Conservation (phyloP, 2,329 filamentous ascomycete species). For the Ceratocystis ficicola region DNA sequence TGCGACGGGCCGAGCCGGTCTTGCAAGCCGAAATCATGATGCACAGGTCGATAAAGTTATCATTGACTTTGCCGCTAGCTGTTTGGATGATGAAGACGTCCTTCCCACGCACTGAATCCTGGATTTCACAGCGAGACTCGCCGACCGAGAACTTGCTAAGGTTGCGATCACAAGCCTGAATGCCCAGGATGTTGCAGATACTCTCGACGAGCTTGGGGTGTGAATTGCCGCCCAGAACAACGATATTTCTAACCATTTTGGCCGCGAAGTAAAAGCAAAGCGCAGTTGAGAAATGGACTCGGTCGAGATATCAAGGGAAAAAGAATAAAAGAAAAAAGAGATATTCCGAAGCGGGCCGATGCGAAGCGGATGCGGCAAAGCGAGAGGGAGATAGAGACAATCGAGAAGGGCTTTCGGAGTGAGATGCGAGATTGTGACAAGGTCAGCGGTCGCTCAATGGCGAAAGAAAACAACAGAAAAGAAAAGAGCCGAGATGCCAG, state of each 20-base stretch:
- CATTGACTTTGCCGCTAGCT: constrained; percentile 84
- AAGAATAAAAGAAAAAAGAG: neutral
- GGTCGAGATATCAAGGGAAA: neutral
- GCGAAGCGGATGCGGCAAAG: constrained; percentile 6
- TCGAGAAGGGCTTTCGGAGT: neutral
- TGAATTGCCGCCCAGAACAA: constrained; percentile 84
- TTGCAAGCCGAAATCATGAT: constrained; percentile 99
- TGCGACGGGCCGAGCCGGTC: constrained; percentile 76
- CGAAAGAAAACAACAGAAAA: neutral
- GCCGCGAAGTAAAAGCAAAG: neutral
- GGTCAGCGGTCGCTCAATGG: neutral
- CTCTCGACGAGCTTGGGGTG: constrained; percentile 77
- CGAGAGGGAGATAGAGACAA: neutral
- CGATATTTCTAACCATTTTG: constrained; percentile 85
- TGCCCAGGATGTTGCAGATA: constrained; percentile 78
- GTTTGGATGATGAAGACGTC: constrained; percentile 99
- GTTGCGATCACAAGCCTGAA: constrained; percentile 72
- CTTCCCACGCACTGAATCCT: constrained; percentile 92
- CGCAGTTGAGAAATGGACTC: neutral
- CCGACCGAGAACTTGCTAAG: constrained; percentile 89
- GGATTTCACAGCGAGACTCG: constrained; percentile 88
- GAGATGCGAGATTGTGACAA: neutral
- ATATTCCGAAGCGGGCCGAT: constrained; percentile 4
- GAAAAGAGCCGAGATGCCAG: neutral
- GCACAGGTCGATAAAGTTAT: constrained; percentile 89